Evolutionary conservation across 2,329 filamentous ascomycete species (phyloP), one percentile per base, ranked within the genome.

Genomic region (Lachnellula hyalina): DNA sequence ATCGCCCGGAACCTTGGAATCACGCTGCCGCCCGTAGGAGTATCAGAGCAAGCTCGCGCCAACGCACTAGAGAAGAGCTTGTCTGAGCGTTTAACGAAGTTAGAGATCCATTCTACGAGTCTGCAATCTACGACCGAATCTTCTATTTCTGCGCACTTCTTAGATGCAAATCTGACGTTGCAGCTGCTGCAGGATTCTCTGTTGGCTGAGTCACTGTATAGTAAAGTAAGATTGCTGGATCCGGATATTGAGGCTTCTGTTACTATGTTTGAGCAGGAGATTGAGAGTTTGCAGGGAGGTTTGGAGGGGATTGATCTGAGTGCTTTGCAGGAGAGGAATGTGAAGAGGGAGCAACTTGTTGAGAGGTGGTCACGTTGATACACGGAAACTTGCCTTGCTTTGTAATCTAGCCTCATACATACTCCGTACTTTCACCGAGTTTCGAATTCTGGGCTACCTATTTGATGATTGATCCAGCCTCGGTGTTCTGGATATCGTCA

Each of bases 201-300:
- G 0, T 67, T 83, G 1, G 77, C 77, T 0, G 80, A 84, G 61
- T 80, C 74, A 32, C 68, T 74, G 4, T 81, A 74, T 61, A 71
- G 71, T 0, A 66, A 72, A n/a, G 73, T 81, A 4, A 72, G 71
- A 42, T 72, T 84, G 5, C 68, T 76, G 5, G 81, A 84, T 60
- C 73, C 76, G 0, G 78, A 81, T 28, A 75, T 82, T 38, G 76
- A 81, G 53, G 71, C 67, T 2, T 77, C 75, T 1, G 75, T 84
- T n/a, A 65, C 67, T 14, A 55, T 51, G 19, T 63, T 71, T 28
- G 64, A 70, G 48, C 49, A 59, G 28, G 72, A 71, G 49, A 59
- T 82, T 23, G 68, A 68, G 4, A 65, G 60, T 12, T 66, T 76
- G 0, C 71, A 77, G 38, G 53, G 55, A 14, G 61, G 64, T 32